Evolutionary conservation across 768 basidiomycete genomes (phyloP).

Genomic region (Leccinum variicolor): DNA sequence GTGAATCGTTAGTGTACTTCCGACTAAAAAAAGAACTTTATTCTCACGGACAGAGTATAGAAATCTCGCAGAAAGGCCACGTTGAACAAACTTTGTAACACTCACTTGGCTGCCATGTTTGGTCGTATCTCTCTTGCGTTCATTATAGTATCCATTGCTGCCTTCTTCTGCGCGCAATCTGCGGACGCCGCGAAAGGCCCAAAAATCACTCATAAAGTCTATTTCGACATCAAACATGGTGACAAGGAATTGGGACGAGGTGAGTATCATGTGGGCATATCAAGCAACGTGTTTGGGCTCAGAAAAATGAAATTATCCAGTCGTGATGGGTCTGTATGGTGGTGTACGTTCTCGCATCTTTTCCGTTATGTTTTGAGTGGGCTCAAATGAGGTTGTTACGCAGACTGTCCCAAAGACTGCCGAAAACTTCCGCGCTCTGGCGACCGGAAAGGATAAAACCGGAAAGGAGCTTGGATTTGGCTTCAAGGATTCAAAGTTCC

Average conservation of each 20-base stretch:
- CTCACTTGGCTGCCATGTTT: constrained; percentile 39
- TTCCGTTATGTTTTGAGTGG: background rate
- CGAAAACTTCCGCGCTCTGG: constrained; percentile 95
- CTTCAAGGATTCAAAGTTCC: constrained; percentile 95
- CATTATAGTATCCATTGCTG: constrained; percentile 58
- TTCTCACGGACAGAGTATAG: constrained; percentile 17
- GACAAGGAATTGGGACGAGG: constrained; percentile 81
- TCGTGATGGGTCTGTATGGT: constrained; percentile 87
- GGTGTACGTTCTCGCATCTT: constrained; percentile 49
- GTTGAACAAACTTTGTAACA: constrained; percentile 21
- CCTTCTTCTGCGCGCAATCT: constrained; percentile 67
- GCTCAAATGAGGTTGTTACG: background rate
- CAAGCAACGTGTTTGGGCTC: background rate
- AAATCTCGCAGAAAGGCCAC: background rate
- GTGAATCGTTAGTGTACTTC: background rate
- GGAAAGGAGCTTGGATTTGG: constrained; percentile 71
- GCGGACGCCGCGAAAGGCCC: constrained; percentile 85
- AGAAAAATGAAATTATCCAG: constrained; percentile 35
- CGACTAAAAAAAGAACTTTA: constrained; percentile 15
- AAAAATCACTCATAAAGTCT: constrained; percentile 88
- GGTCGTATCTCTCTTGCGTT: constrained; percentile 60
- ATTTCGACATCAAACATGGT: constrained; percentile 93
- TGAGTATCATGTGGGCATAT: constrained; percentile 33
- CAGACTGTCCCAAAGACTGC: constrained; percentile 95
- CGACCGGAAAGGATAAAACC: constrained; percentile 75